A percentile compares a stretch with the other conserved stretches of the same genome.
phyloP scores from a whole-genome alignment of 1,139 yeast species.

The Yamadazyma oceani region DNA sequence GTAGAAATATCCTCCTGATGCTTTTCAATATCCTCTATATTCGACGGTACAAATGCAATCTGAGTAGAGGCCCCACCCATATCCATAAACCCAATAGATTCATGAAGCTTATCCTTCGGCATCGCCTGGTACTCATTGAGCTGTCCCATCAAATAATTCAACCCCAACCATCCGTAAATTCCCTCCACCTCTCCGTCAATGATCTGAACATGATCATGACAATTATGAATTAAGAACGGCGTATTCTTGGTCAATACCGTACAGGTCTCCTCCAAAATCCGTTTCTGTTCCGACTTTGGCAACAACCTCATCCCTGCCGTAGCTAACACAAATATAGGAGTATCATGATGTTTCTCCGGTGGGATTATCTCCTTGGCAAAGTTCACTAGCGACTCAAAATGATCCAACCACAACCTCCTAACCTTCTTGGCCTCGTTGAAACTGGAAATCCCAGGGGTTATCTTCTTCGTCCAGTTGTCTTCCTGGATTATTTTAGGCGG shows the following conservation, averaged over 20 bases:
- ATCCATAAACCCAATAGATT: conserved; percentile 81
- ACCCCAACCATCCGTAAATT: conserved; percentile 75
- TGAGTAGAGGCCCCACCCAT: conserved; percentile 92
- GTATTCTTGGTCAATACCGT: conserved; percentile 46
- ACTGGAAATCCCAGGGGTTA: conserved; percentile 69
- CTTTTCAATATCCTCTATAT: conserved; percentile 46
- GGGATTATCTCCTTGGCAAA: conserved; percentile 66
- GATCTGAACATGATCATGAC: conserved; percentile 62
- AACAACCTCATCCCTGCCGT: conserved; percentile 83
- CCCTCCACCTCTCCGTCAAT: conserved; percentile 86
- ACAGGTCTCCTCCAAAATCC: conserved; percentile 55
- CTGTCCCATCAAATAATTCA: conserved; percentile 64
- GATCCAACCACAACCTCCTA: conserved; percentile 57
- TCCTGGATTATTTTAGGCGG: conserved; percentile 66
- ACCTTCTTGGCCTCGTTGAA: conserved; percentile 43
- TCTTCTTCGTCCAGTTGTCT: conserved; percentile 59
- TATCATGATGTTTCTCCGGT: conserved; percentile 45
- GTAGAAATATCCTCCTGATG: conserved; percentile 65
- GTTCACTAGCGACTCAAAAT: conserved; percentile 53
- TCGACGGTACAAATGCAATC: conserved; percentile 72
- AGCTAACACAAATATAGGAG: conserved; percentile 73
- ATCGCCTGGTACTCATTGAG: conserved; percentile 40
- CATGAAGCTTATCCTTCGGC: conserved; percentile 28
- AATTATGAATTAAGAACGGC: conserved; percentile 49
- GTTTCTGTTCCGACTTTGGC: conserved; percentile 44